Evolutionary conservation across 2,329 filamentous ascomycete genomes (phyloP).

Genomic region (Sordariomycetes sp.): DNA sequence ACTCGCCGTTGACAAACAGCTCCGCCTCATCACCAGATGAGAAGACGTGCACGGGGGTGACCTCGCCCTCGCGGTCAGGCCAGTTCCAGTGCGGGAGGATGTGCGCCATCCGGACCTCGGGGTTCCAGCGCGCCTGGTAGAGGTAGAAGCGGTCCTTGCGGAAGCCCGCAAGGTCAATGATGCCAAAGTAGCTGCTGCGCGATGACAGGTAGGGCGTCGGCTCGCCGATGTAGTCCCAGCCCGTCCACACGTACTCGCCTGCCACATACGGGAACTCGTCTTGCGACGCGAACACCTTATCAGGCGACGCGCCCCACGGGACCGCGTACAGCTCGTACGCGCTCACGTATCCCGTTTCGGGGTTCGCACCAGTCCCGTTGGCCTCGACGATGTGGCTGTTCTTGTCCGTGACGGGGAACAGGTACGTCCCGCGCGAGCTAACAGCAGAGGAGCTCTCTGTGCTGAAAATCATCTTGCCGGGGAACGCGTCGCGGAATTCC

Average conservation of each 20-base stretch:
- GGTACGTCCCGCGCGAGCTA: slow-evolving; percentile 35
- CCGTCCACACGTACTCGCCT: slow-evolving; percentile 39
- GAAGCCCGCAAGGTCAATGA: slow-evolving; percentile 43
- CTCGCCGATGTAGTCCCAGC: slow-evolving; percentile 35
- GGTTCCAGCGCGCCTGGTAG: slow-evolving; percentile 39
- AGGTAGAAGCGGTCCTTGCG: slow-evolving; percentile 41
- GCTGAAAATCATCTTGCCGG: slow-evolving; percentile 30
- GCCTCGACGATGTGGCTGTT: slow-evolving; percentile 25
- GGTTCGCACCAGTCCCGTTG: slow-evolving; percentile 5
- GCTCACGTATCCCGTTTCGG: slow-evolving; percentile 21
- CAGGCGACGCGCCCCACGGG: slow-evolving; percentile 30
- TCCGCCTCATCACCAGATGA: slow-evolving; percentile 37
- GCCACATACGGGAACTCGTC: slow-evolving; percentile 34
- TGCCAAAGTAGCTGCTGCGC: slow-evolving; percentile 40
- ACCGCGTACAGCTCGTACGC: slow-evolving; percentile 37
- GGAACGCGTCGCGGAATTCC: slow-evolving; percentile 27
- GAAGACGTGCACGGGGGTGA: slow-evolving; percentile 41
- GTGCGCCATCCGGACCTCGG: slow-evolving; percentile 32
- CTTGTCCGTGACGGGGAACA: slow-evolving; percentile 32
- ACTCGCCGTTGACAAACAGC: slow-evolving; percentile 36
- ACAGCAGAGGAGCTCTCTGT: slow-evolving; percentile 29
- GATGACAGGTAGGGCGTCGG: slow-evolving; percentile 32
- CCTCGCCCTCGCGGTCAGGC: slow-evolving; percentile 28
- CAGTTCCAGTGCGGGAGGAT: slow-evolving; percentile 46
- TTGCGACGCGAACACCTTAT: slow-evolving; percentile 37